A percentile compares a stretch with the other conserved stretches of the same genome.
Evolutionary conservation across 2,329 filamentous ascomycete genomes (phyloP).

Genomic region (Pseudocercospora macadamiae): DNA sequence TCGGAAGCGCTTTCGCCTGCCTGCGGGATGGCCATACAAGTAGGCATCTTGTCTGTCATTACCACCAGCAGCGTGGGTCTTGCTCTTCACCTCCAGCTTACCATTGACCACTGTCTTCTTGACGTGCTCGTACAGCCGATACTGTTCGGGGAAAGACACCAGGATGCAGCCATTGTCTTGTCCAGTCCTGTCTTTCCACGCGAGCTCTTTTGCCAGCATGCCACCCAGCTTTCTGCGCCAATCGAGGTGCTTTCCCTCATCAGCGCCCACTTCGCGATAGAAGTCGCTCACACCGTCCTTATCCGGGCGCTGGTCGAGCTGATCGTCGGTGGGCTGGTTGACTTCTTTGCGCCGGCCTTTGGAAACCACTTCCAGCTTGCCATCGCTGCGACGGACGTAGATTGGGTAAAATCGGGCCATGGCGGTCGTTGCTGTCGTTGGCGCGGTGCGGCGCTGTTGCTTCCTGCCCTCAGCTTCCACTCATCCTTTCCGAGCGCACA

Average conservation of each 20-base stretch:
- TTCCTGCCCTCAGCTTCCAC: not conserved
- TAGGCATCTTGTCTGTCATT: conserved; percentile 63
- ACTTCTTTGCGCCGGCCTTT: conserved; percentile 54
- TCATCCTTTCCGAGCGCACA: not conserved
- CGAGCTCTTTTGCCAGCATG: conserved; percentile 59
- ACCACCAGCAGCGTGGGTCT: conserved; percentile 53
- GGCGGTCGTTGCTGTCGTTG: conserved; percentile 10
- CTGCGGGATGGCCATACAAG: conserved; percentile 62
- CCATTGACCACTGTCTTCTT: conserved; percentile 52
- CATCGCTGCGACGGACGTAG: conserved; percentile 54
- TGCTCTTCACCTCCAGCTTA: conserved; percentile 49
- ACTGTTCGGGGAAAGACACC: conserved; percentile 58
- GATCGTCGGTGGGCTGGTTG: conserved; percentile 56
- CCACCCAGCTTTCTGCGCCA: conserved; percentile 62
- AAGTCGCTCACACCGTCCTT: conserved; percentile 58
- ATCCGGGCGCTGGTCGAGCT: conserved; percentile 57
- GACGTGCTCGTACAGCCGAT: conserved; percentile 61
- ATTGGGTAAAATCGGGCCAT: conserved; percentile 54
- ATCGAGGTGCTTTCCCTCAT: conserved; percentile 58
- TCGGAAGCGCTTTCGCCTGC: conserved; percentile 60
- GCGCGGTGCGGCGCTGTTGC: not conserved
- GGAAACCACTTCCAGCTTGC: conserved; percentile 52
- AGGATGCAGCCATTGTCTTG: conserved; percentile 54
- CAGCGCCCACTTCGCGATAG: conserved; percentile 54
- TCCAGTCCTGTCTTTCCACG: conserved; percentile 25